These are phyloP conservation scores for Eucommia ulmoides DNA, from an alignment of 257 asterid species.

Conservation along the genomic window DNA sequence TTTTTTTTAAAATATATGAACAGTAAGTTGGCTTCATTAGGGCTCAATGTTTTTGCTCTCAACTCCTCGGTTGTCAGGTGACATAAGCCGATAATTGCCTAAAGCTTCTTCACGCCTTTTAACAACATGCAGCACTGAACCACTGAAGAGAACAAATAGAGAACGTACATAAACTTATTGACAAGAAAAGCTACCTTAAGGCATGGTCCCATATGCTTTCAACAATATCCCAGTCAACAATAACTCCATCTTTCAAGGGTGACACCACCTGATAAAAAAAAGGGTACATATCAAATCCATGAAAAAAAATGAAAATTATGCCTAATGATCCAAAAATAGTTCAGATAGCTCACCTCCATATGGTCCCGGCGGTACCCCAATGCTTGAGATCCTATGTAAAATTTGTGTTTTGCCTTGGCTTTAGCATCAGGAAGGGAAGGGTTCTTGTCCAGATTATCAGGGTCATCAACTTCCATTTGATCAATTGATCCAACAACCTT, in stretches of 20 bases:
- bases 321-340: constrained; percentile 6
- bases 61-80: too few relatives aligned
- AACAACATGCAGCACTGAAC: too few relatives aligned
- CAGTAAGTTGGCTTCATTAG: too few relatives aligned
- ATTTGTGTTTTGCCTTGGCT: constrained; percentile 62
- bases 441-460: constrained; percentile 58
- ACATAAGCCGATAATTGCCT: too few relatives aligned
- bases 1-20: too few relatives aligned
- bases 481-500: constrained; percentile 88
- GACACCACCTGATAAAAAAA: constrained; percentile 51
- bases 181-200: constrained; percentile 71
- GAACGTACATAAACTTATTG: too few relatives aligned
- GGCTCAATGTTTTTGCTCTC: too few relatives aligned
- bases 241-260: constrained; percentile 80
- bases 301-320: constrained; percentile 9
- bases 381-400: constrained; percentile 85
- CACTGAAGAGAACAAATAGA: too few relatives aligned
- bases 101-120: too few relatives aligned
- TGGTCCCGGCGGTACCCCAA: constrained; percentile 85
- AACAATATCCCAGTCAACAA: constrained; percentile 89
- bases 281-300: constrained; percentile 10
- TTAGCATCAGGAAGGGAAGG: constrained; percentile 51
- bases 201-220: constrained; percentile 98
- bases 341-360: constrained; percentile 62
- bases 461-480: constrained; percentile 81